Evolutionary conservation across 2,329 filamentous ascomycete species (phyloP).

Genomic region (Fusarium albidum): DNA sequence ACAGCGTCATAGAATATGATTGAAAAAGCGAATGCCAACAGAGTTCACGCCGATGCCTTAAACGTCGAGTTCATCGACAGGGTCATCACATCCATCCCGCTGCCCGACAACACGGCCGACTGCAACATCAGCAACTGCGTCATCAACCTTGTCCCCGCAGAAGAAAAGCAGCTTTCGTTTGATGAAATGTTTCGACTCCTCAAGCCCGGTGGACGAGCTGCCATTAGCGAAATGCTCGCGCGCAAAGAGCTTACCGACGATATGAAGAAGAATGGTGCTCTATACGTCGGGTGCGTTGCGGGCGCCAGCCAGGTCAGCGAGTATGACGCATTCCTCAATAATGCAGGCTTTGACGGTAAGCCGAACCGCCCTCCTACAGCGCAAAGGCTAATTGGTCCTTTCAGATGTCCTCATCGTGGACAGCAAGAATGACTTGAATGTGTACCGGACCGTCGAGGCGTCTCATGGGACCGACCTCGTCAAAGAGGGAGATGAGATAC

Average conservation of each 20-base stretch:
- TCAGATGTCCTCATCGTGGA: no score
- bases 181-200: conserved; percentile 65
- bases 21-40: conserved; percentile 55
- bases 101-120: conserved; percentile 55
- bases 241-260: conserved; percentile 55
- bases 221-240: conserved; percentile 67
- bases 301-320: conserved; percentile 61
- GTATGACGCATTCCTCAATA: conserved; percentile 60
- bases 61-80: conserved; percentile 62
- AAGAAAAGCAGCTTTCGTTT: conserved; percentile 63
- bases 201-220: conserved; percentile 64
- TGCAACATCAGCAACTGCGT: conserved; percentile 71
- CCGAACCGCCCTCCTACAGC: no score
- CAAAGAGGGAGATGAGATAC: no score
- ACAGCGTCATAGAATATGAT: conserved; percentile 59
- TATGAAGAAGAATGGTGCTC: conserved; percentile 56
- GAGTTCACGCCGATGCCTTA: conserved; percentile 43
- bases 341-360: conserved; percentile 60
- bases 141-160: conserved; percentile 63
- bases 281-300: conserved; percentile 69
- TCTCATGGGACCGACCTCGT: no score
- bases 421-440: no score
- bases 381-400: no score
- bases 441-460: no score
- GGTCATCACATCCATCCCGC: conserved; percentile 58